A percentile compares a stretch with the other conserved stretches of the same genome.
phyloP scores from a whole-genome alignment of 1,284 basidiomycete species.

The Coniferiporia sulphurascens region DNA sequence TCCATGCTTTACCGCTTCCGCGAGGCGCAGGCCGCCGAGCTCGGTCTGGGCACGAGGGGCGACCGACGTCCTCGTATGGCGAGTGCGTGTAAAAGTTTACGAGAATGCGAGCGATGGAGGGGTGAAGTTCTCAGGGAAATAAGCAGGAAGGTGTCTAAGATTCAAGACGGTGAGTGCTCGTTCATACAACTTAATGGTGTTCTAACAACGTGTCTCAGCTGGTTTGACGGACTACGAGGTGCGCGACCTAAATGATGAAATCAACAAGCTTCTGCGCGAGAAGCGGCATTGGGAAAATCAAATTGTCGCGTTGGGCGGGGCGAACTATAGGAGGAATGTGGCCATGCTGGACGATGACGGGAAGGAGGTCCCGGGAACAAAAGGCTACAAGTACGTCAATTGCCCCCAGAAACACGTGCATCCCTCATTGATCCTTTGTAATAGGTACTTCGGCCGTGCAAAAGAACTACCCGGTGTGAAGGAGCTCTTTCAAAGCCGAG shows the following conservation, averaged over 20 bases:
- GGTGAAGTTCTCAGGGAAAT: conserved; percentile 94
- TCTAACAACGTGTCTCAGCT: conserved; percentile 42
- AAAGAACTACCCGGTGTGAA: conserved; percentile 95
- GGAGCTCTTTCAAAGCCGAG: conserved; percentile 85
- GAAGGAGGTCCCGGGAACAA: conserved; percentile 93
- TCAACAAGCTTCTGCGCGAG: conserved; percentile 93
- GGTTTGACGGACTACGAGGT: conserved; percentile 95
- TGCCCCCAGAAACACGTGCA: neutral
- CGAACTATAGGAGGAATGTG: conserved; percentile 90
- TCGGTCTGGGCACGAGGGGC: conserved; percentile 78
- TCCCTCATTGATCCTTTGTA: neutral
- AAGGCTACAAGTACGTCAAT: conserved; percentile 88
- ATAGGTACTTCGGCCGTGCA: conserved; percentile 93
- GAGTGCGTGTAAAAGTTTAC: conserved; percentile 81
- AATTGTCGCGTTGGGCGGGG: conserved; percentile 91
- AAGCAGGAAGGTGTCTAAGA: conserved; percentile 94
- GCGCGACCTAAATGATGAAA: conserved; percentile 95
- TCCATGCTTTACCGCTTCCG: conserved; percentile 99
- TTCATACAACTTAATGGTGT: neutral
- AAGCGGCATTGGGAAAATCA: conserved; percentile 98
- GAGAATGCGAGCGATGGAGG: conserved; percentile 94
- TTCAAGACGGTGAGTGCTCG: conserved; percentile 80
- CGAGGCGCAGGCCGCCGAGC: conserved; percentile 92
- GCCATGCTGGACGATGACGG: conserved; percentile 93
- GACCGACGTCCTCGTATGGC: conserved; percentile 89